These are phyloP conservation scores for Citrus australasica DNA, from an alignment of 345 rosid species.

Conservation along the genomic window DNA sequence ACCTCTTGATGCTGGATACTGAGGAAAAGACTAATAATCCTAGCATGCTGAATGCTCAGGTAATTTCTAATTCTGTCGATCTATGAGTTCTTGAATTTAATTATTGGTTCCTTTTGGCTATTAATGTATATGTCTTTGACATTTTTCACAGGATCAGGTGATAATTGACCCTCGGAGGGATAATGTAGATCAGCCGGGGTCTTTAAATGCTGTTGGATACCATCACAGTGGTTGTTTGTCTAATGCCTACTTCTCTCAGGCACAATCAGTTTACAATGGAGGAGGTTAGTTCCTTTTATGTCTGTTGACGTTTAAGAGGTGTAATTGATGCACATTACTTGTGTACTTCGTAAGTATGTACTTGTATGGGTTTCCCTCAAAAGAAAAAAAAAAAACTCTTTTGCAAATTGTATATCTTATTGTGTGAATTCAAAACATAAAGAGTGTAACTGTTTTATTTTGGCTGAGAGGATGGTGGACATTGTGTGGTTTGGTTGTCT, in stretches of 20 bases:
- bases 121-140: slow-evolving; percentile 16
- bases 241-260: slow-evolving; percentile 25
- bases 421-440: neutral
- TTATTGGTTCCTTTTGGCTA: slow-evolving; percentile 1
- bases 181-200: slow-evolving; percentile 10
- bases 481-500: neutral
- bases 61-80: slow-evolving; percentile 4
- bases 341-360: too few species aligned
- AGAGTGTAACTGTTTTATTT: neutral
- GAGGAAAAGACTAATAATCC: slow-evolving; percentile 17
- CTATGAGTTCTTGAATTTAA: neutral
- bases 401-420: neutral
- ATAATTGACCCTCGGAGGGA: slow-evolving; percentile 25
- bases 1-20: slow-evolving; percentile 5
- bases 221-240: slow-evolving; percentile 15
- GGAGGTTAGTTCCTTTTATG: slow-evolving; percentile 40
- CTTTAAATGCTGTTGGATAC: slow-evolving; percentile 16
- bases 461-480: neutral
- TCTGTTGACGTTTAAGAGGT: neutral
- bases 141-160: slow-evolving; percentile 26
- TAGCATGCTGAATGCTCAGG: slow-evolving; percentile 30
- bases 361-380: neutral
- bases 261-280: slow-evolving; percentile 27
- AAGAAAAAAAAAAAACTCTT: neutral
- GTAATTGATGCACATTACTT: neutral